Conservation (phyloP, 768 basidiomycete genomes). For the Zangia roseola region DNA sequence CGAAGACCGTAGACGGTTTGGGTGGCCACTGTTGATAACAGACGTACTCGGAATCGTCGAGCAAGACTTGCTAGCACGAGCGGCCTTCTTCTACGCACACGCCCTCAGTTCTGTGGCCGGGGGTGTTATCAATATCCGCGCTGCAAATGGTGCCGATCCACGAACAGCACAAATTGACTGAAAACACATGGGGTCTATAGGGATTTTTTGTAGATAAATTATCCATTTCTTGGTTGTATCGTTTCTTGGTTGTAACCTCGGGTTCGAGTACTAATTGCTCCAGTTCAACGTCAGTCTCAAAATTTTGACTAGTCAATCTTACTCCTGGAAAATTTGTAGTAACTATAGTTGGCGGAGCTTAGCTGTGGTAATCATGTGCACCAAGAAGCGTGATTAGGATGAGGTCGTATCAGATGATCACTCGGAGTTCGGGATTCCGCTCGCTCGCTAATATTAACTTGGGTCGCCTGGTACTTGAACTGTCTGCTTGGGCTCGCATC, state of each 20-base stretch:
- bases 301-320: too few relatives aligned
- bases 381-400: too few relatives aligned
- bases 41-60: conserved; percentile 45
- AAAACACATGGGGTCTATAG: neutral
- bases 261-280: too few relatives aligned
- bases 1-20: conserved; percentile 41
- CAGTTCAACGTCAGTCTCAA: too few relatives aligned
- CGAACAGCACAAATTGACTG: conserved; percentile 38
- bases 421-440: neutral
- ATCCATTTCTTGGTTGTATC: neutral
- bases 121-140: conserved; percentile 42
- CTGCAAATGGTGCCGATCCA: conserved; percentile 39
- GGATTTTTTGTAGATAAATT: neutral
- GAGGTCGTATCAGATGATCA: too few relatives aligned
- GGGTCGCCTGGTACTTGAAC: too few relatives aligned
- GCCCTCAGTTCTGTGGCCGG: conserved; percentile 42
- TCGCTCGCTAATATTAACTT: neutral
- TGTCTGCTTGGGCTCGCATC: neutral
- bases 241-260: neutral
- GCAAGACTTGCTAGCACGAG: conserved; percentile 39
- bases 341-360: too few relatives aligned
- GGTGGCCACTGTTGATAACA: conserved; percentile 43
- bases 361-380: too few relatives aligned
- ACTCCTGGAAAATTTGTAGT: too few relatives aligned
- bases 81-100: conserved; percentile 43